Evolutionary conservation across 805 yeast species (phyloP).

Genomic region (Scheffersomyces stipitis): DNA sequence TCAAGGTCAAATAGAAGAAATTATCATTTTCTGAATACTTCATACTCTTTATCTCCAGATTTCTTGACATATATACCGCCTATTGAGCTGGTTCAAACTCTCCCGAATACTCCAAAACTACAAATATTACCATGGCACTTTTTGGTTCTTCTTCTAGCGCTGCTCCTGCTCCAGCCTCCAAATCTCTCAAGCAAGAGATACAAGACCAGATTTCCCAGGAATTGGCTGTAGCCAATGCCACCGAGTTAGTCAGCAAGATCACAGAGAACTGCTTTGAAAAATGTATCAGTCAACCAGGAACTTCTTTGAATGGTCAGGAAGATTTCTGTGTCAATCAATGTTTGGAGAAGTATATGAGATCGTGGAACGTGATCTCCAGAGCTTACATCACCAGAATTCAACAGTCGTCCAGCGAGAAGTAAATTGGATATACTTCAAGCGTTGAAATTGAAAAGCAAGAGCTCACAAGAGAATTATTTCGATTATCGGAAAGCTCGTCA

Average conservation of each 20-base stretch:
- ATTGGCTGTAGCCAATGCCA: constrained; percentile 88
- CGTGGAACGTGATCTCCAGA: constrained; percentile 84
- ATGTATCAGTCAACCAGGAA: constrained; percentile 67
- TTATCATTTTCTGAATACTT: no score
- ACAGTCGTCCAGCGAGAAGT: constrained; percentile 29
- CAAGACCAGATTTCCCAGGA: constrained; percentile 76
- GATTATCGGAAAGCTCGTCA: no score
- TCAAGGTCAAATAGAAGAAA: no score
- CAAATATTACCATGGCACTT: constrained; percentile 15
- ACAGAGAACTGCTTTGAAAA: constrained; percentile 85
- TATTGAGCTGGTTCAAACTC: no score
- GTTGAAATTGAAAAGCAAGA: no score
- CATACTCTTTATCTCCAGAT: no score
- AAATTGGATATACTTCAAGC: no score
- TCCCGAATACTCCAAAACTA: no score
- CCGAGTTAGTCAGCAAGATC: constrained; percentile 79
- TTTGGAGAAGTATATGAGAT: constrained; percentile 81
- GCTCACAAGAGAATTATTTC: no score
- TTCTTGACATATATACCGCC: no score
- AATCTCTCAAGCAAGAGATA: constrained; percentile 58
- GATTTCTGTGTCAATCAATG: constrained; percentile 74
- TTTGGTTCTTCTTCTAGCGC: constrained; percentile 10
- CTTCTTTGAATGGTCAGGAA: constrained; percentile 49
- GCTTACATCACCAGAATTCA: constrained; percentile 76
- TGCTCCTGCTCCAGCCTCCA: constrained; percentile 18